A percentile compares a stretch with the other conserved stretches of the same genome.
phyloP scores from a whole-genome alignment of 1,139 yeast genomes.

The Scheffersomyces segobiensis region DNA sequence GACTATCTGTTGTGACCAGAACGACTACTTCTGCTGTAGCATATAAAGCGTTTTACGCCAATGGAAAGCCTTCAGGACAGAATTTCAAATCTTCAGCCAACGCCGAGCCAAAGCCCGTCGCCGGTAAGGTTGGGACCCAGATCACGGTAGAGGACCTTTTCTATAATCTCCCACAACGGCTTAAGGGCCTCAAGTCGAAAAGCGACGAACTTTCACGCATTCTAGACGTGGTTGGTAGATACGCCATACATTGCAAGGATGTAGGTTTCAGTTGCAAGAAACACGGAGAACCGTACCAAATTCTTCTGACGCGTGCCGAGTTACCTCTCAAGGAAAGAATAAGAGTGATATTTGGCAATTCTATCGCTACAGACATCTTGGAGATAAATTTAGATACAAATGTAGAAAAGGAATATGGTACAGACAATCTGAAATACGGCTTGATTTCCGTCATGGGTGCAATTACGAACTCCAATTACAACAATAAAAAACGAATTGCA shows the following conservation, averaged over 20 bases:
- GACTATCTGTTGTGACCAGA: constrained; percentile 79
- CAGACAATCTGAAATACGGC: constrained; percentile 38
- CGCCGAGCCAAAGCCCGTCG: constrained; percentile 66
- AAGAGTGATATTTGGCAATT: constrained; percentile 69
- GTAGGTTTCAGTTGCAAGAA: constrained; percentile 83
- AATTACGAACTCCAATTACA: constrained; percentile 71
- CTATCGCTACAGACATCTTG: constrained; percentile 66
- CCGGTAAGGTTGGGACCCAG: constrained; percentile 88
- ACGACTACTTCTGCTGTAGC: constrained; percentile 64
- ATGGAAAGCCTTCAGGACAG: constrained; percentile 56
- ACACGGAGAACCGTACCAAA: constrained; percentile 63
- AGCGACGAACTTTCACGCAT: constrained; percentile 77
- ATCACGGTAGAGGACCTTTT: constrained; percentile 85
- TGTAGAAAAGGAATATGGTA: constrained; percentile 9
- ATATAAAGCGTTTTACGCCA: constrained; percentile 59
- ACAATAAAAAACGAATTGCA: constrained; percentile 62
- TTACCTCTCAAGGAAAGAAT: constrained; percentile 63
- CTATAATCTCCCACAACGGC: constrained; percentile 81
- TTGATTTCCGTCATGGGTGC: constrained; percentile 55
- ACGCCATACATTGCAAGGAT: constrained; percentile 69
- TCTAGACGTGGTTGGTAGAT: constrained; percentile 80
- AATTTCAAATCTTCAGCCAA: constrained; percentile 28
- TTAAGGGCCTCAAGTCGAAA: constrained; percentile 63
- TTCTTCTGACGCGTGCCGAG: constrained; percentile 53
- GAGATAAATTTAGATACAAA: constrained; percentile 34